Conservation (phyloP, 2,329 filamentous ascomycete species). For the Hypocrella siamensis region DNA sequence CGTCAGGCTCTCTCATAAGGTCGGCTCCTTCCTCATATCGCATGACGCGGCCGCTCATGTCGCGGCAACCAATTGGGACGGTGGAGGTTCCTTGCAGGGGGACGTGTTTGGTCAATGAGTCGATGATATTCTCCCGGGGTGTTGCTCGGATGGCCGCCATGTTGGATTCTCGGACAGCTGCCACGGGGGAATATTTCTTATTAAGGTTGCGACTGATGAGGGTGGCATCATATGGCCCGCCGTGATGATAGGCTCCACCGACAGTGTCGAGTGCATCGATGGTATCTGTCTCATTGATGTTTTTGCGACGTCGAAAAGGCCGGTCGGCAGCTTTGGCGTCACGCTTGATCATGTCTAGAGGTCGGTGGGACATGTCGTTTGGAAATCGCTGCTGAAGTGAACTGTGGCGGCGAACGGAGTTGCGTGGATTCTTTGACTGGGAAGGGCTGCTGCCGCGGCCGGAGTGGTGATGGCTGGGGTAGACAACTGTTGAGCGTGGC, state of each 20-base stretch:
- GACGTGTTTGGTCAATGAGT: slow-evolving; percentile 56
- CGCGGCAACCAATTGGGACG: slow-evolving; percentile 57
- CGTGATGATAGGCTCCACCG: slow-evolving; percentile 65
- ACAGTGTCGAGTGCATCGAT: slow-evolving; percentile 70
- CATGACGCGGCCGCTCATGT: slow-evolving; percentile 55
- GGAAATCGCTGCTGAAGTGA: slow-evolving; percentile 31
- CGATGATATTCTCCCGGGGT: slow-evolving; percentile 58
- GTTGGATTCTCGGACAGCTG: slow-evolving; percentile 59
- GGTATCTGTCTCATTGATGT: slow-evolving; percentile 52
- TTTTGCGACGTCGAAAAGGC: slow-evolving; percentile 50
- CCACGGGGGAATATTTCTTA: slow-evolving; percentile 51
- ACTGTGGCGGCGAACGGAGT: slow-evolving; percentile 5
- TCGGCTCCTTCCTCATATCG: slow-evolving; percentile 76
- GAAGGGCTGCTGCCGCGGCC: no score
- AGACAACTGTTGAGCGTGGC: no score
- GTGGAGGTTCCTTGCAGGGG: slow-evolving; percentile 68
- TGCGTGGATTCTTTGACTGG: no score
- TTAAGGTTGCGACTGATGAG: slow-evolving; percentile 57
- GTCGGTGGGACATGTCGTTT: slow-evolving; percentile 48
- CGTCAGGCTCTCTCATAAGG: slow-evolving; percentile 59
- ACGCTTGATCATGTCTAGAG: slow-evolving; percentile 49
- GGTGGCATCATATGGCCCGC: slow-evolving; percentile 78
- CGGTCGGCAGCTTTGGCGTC: slow-evolving; percentile 52
- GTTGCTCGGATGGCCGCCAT: slow-evolving; percentile 67
- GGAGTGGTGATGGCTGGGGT: no score